phyloP scores from a whole-genome alignment of 75 land plant genomes.

The Selaginella moellendorffii region DNA sequence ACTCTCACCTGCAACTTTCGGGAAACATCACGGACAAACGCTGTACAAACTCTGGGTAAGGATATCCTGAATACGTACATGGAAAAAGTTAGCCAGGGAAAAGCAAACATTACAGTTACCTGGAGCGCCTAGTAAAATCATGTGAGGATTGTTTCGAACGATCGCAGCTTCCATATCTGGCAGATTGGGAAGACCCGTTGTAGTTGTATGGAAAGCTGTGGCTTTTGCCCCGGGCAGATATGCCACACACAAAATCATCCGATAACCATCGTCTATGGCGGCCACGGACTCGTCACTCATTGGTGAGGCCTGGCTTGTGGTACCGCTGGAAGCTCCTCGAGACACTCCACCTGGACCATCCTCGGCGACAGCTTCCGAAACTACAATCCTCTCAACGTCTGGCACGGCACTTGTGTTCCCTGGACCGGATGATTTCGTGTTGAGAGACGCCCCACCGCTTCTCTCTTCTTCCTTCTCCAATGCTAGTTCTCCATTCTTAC shows the following conservation, averaged over 20 bases:
- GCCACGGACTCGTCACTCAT: neutral
- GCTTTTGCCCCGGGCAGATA: conserved; percentile 18
- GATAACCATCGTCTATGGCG: conserved; percentile 3
- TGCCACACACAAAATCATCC: conserved; percentile 13
- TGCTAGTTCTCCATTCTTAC: no score
- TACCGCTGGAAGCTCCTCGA: no score
- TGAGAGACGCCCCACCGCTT: no score
- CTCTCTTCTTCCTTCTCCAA: no score
- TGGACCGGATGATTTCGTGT: no score
- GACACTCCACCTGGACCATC: no score
- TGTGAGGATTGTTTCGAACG: conserved; percentile 16
- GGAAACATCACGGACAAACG: conserved; percentile 13
- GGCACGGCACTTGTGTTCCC: no score
- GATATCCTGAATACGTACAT: conserved; percentile 9
- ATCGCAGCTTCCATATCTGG: conserved; percentile 16
- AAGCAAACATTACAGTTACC: conserved; percentile 8
- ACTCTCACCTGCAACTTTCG: conserved; percentile 11
- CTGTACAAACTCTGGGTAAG: conserved; percentile 9
- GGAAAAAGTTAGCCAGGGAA: no score
- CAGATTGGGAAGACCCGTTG: conserved; percentile 16
- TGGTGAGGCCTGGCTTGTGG: no score
- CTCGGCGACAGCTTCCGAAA: no score
- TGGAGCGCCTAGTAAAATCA: conserved; percentile 20
- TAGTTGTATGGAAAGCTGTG: conserved; percentile 7
- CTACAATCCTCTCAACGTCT: no score